Evolutionary conservation across 495 filamentous ascomycete species (phyloP).

Genomic region (Neurospora sp.): DNA sequence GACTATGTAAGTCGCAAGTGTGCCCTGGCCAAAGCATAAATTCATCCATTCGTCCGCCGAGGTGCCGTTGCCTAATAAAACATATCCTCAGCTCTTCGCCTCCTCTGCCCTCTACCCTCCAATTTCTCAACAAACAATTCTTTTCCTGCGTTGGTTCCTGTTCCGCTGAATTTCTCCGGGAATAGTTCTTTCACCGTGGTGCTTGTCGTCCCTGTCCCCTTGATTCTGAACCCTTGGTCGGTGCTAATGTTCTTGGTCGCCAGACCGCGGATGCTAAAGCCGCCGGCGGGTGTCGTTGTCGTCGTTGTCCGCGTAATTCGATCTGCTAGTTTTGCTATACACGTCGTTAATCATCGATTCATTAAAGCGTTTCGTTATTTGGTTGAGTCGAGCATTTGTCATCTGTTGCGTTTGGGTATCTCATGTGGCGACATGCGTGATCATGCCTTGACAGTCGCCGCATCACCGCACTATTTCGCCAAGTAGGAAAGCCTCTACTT

Average conservation of each 20-base stretch:
- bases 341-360: constrained; percentile 13
- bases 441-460: background rate
- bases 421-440: background rate
- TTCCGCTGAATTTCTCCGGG: constrained; percentile 43
- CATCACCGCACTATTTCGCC: background rate
- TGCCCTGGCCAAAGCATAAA: background rate
- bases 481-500: background rate
- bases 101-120: constrained; percentile 34
- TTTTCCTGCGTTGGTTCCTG: constrained; percentile 51
- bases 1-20: background rate
- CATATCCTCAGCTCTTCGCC: constrained; percentile 45
- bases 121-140: constrained; percentile 54
- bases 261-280: constrained; percentile 54
- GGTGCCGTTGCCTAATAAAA: constrained; percentile 29
- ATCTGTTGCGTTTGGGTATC: background rate
- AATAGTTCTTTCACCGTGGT: constrained; percentile 61
- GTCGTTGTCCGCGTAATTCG: constrained; percentile 24
- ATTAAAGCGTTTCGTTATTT: background rate
- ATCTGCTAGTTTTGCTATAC: constrained; percentile 27
- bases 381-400: background rate
- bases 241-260: constrained; percentile 25
- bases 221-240: constrained; percentile 56
- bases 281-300: constrained; percentile 9
- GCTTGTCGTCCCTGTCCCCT: constrained; percentile 42
- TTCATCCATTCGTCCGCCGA: background rate